Conservation (phyloP, 768 basidiomycete species). For the Porphyrellus cyaneotinctus region DNA sequence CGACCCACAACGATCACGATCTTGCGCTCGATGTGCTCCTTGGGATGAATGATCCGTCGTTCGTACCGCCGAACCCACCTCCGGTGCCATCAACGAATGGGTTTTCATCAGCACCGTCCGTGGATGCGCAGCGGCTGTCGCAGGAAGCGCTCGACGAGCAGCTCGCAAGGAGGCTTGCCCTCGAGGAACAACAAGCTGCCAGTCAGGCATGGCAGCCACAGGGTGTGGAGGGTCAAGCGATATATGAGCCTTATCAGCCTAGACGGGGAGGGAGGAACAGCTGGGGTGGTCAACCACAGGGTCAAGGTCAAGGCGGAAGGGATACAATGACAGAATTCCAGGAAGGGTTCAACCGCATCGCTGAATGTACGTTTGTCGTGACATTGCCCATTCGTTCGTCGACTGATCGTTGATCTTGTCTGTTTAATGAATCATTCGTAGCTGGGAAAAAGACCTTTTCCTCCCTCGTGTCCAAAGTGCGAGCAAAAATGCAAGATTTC, state of each 20-base stretch:
- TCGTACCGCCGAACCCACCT: slow-evolving; percentile 38
- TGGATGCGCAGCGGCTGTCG: slow-evolving; percentile 23
- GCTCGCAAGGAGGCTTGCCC: slow-evolving; percentile 64
- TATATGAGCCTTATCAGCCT: slow-evolving; percentile 26
- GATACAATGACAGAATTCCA: slow-evolving; percentile 66
- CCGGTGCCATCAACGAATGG: not conserved
- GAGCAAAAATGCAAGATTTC: slow-evolving; percentile 78
- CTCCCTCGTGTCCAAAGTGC: slow-evolving; percentile 68
- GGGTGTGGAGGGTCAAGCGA: slow-evolving; percentile 2
- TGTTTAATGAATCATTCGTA: slow-evolving; percentile 19
- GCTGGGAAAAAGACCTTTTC: slow-evolving; percentile 79
- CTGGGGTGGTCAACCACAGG: slow-evolving; percentile 4
- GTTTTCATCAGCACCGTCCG: slow-evolving; percentile 24
- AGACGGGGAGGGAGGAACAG: slow-evolving; percentile 12
- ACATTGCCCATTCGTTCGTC: not conserved
- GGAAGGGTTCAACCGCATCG: slow-evolving; percentile 70
- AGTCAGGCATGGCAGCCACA: slow-evolving; percentile 19
- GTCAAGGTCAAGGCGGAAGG: slow-evolving; percentile 25
- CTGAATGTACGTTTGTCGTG: slow-evolving; percentile 57
- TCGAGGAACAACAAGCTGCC: slow-evolving; percentile 49
- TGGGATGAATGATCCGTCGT: slow-evolving; percentile 84
- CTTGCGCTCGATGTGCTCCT: slow-evolving; percentile 72
- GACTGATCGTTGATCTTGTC: not conserved
- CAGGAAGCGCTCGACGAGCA: slow-evolving; percentile 79
- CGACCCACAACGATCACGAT: slow-evolving; percentile 66